Evolutionary conservation across 2,329 filamentous ascomycete species (phyloP).

Genomic region (Dactylellina parvicollis): DNA sequence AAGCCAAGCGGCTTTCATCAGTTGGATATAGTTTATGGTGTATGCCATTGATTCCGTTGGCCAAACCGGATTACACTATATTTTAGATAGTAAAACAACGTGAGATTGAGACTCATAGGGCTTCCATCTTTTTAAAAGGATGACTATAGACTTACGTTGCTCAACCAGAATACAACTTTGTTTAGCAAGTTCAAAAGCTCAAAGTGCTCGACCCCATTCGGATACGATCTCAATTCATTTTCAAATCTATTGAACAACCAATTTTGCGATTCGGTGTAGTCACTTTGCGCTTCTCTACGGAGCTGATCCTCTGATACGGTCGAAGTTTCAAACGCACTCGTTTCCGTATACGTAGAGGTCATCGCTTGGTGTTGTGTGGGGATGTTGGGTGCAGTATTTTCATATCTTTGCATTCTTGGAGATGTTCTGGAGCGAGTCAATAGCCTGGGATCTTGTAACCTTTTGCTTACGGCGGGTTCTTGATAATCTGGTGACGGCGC

Average conservation of each 20-base stretch:
- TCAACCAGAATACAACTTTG: conserved; percentile 55
- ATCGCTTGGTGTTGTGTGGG: too few relatives aligned
- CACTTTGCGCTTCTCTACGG: neutral
- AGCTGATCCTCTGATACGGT: conserved; percentile 5
- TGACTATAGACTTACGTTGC: conserved; percentile 37
- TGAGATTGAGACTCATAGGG: neutral
- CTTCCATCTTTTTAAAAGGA: neutral
- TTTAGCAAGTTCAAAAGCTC: conserved; percentile 46
- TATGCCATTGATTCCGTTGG: neutral
- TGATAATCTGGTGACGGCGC: neutral
- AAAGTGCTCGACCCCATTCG: conserved; percentile 27
- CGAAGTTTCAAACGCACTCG: neutral
- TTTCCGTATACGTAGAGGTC: neutral
- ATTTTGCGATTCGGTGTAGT: conserved; percentile 21
- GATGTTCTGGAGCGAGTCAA: conserved; percentile 4
- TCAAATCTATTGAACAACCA: conserved; percentile 32
- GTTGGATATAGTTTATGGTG: conserved; percentile 45
- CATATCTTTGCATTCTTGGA: neutral
- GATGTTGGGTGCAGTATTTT: neutral
- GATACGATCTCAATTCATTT: conserved; percentile 15
- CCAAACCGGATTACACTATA: conserved; percentile 11
- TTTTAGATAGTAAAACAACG: too few relatives aligned
- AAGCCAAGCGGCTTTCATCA: conserved; percentile 56
- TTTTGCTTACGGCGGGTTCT: neutral
- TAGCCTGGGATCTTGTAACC: conserved; percentile 15